phyloP scores from a whole-genome alignment of 192 early-diverging fungal genomes.

The Podila verticillata region DNA sequence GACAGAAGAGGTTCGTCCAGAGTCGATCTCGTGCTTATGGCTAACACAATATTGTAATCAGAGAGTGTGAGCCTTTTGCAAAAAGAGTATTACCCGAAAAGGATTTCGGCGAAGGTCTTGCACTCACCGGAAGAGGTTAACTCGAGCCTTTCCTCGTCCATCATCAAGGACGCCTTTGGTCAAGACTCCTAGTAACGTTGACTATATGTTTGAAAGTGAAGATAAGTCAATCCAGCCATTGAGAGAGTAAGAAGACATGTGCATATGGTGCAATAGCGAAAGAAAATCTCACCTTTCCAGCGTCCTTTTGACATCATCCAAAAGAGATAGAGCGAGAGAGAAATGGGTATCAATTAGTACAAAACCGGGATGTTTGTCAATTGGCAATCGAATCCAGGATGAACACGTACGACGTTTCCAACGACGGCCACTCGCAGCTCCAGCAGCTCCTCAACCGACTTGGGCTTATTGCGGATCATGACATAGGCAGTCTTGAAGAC shows the following conservation, averaged over 20 bases:
- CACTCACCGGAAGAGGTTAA: slow-evolving; percentile 80
- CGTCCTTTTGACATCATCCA: slow-evolving; percentile 50
- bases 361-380: not conserved
- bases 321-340: not conserved
- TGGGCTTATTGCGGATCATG: slow-evolving; percentile 77
- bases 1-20: slow-evolving; percentile 89
- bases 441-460: slow-evolving; percentile 80
- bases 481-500: slow-evolving; percentile 56
- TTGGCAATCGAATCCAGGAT: not conserved
- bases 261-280: not conserved
- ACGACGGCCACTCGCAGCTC: slow-evolving; percentile 91
- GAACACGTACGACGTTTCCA: slow-evolving; percentile 86
- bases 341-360: not conserved
- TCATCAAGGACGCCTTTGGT: slow-evolving; percentile 93
- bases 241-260: not conserved
- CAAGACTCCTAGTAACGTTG: slow-evolving; percentile 88
- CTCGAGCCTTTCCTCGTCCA: slow-evolving; percentile 89
- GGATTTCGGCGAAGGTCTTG: no score
- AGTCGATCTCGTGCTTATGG: slow-evolving; percentile 92
- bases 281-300: slow-evolving; percentile 68
- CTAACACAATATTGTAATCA: not conserved
- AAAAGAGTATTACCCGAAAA: no score
- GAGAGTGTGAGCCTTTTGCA: no score
- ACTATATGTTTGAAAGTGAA: slow-evolving; percentile 36
- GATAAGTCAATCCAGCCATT: not conserved